A percentile compares a stretch with the other conserved stretches of the same genome.
phyloP scores from a whole-genome alignment of 176 grass and related monocot species.

The Cenchrus americanus region DNA sequence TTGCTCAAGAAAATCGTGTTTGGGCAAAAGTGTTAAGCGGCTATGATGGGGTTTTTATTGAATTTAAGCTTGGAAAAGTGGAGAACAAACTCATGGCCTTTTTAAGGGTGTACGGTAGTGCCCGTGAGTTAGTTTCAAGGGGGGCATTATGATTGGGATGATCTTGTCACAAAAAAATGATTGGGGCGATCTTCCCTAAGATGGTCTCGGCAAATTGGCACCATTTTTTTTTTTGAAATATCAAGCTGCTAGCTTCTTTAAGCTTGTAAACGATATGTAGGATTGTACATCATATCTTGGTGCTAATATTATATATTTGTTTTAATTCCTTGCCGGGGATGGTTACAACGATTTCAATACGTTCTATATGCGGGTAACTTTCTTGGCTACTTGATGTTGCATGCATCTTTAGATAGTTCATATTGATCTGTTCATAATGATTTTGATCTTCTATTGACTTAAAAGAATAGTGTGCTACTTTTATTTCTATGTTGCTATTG shows the following conservation, averaged over 20 bases:
- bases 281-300: constrained; percentile 15
- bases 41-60: not conserved
- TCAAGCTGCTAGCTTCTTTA: not conserved
- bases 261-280: constrained; percentile 3
- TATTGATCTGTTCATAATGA: constrained; percentile 13
- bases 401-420: not conserved
- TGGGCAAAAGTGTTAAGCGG: not conserved
- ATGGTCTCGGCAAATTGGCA: not conserved
- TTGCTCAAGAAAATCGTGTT: not conserved
- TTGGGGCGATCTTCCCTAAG: not conserved
- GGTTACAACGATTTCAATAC: constrained; percentile 99
- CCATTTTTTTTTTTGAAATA: too few species aligned
- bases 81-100: not conserved
- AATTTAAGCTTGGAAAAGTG: not conserved
- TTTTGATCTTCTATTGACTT: constrained; percentile 23
- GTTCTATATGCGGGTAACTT: constrained; percentile 94
- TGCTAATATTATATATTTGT: constrained; percentile 36
- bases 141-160: too few species aligned
- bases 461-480: not conserved
- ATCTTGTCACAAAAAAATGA: too few species aligned
- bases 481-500: constrained; percentile 9
- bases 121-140: not conserved
- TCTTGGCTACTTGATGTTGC: constrained; percentile 34
- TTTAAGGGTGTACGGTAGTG: not conserved
- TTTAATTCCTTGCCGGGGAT: constrained; percentile 67